phyloP scores from a whole-genome alignment of 257 asterid genomes.

The Solanum commersonii region DNA sequence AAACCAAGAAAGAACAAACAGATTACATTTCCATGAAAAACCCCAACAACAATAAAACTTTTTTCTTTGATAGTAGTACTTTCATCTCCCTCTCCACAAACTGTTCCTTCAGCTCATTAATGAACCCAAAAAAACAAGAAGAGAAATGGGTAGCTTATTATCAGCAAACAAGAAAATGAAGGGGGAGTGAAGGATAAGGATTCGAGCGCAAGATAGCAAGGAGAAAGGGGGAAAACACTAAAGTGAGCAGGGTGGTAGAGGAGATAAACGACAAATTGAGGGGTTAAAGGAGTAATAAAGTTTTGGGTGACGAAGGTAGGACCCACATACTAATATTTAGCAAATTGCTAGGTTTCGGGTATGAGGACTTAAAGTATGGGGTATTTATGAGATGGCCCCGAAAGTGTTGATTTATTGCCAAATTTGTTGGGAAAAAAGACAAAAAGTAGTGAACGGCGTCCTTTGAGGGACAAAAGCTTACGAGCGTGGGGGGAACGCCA shows the following conservation, averaged over 20 bases:
- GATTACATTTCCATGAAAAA: neutral
- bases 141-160: neutral
- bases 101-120: neutral
- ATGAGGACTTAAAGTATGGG: neutral
- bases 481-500: constrained; percentile 5
- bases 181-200: neutral
- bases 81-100: neutral
- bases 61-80: neutral
- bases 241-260: constrained; percentile 5
- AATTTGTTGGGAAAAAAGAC: neutral
- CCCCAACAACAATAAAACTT: neutral
- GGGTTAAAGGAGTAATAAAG: neutral
- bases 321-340: neutral
- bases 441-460: neutral
- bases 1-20: neutral
- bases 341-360: neutral
- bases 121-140: constrained; percentile 2
- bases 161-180: neutral
- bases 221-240: neutral
- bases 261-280: constrained; percentile 7
- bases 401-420: neutral
- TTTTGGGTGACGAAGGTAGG: neutral
- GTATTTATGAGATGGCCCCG: constrained; percentile 1
- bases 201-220: neutral
- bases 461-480: neutral